Conservation (phyloP, 345 rosid genomes). For the Linum trigynum region DNA sequence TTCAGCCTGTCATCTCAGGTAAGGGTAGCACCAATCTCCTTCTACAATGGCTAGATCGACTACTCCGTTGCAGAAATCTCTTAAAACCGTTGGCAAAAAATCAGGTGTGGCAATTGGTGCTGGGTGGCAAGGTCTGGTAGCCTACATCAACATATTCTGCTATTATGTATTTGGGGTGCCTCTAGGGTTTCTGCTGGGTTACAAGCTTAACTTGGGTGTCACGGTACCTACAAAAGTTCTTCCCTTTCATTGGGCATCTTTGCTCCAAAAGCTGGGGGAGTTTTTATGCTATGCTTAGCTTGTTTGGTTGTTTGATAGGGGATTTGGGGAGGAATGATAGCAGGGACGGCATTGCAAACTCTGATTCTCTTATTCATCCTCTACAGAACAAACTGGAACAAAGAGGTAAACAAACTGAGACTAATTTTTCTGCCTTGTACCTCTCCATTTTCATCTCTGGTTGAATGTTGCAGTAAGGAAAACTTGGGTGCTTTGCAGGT, state of each 20-base stretch:
- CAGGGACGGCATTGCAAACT: conserved; percentile 41
- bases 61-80: neutral
- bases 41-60: too few relatives aligned
- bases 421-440: too few relatives aligned
- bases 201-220: conserved; percentile 49
- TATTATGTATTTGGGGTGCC: conserved; percentile 74
- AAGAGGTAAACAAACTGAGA: conserved; percentile 27
- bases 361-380: conserved; percentile 14
- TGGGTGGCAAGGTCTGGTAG: conserved; percentile 86
- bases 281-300: neutral
- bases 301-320: conserved; percentile 30
- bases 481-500: conserved; percentile 15
- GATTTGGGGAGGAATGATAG: conserved; percentile 76
- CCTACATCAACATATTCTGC: conserved; percentile 64
- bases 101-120: conserved; percentile 80
- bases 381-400: conserved; percentile 66
- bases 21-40: too few relatives aligned
- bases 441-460: too few relatives aligned
- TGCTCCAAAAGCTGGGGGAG: too few relatives aligned
- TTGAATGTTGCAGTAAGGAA: too few relatives aligned
- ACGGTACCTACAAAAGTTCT: conserved; percentile 25
- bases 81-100: too few relatives aligned
- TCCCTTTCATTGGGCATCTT: too few relatives aligned
- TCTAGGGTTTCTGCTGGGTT: conserved; percentile 63
- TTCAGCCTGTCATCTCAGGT: conserved; percentile 70